Conservation (phyloP, 2,329 filamentous ascomycete species). For the Seiridium cupressi region DNA sequence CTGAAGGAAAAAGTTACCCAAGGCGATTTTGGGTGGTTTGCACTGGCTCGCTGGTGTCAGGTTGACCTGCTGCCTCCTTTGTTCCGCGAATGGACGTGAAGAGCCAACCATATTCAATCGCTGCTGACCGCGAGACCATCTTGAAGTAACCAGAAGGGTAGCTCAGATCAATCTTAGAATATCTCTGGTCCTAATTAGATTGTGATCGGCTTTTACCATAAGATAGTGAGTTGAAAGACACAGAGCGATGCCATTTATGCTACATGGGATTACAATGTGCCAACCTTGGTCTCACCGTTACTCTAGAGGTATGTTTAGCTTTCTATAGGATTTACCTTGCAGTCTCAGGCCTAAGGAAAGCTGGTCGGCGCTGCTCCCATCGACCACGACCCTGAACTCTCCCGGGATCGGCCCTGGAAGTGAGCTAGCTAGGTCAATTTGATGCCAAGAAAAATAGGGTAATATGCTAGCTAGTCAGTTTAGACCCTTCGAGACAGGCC, state of each 20-base stretch:
- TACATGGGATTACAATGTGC: constrained; percentile 26
- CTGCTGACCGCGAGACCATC: background rate
- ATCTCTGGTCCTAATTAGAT: constrained; percentile 27
- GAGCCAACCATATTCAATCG: background rate
- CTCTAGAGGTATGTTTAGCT: no score
- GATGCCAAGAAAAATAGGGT: no score
- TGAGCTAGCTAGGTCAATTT: no score
- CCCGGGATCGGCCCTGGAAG: no score
- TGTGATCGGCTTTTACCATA: constrained; percentile 15
- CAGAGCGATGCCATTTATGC: constrained; percentile 17
- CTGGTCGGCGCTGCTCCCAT: no score
- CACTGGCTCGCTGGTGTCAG: constrained; percentile 47
- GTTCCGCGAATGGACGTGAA: background rate
- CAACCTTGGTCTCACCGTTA: no score
- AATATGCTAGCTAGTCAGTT: no score
- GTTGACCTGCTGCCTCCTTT: background rate
- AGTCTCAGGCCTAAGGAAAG: no score
- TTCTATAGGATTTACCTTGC: no score
- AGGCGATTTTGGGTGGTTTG: constrained; percentile 60
- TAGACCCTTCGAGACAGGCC: no score
- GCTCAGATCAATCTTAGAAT: constrained; percentile 29
- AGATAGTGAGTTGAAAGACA: constrained; percentile 21
- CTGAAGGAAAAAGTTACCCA: constrained; percentile 57
- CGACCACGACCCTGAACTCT: no score
- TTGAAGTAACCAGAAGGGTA: constrained; percentile 30